These are phyloP conservation scores for Hortaea werneckii DNA, from an alignment of 2,329 filamentous ascomycete genomes.

Conservation along the genomic window DNA sequence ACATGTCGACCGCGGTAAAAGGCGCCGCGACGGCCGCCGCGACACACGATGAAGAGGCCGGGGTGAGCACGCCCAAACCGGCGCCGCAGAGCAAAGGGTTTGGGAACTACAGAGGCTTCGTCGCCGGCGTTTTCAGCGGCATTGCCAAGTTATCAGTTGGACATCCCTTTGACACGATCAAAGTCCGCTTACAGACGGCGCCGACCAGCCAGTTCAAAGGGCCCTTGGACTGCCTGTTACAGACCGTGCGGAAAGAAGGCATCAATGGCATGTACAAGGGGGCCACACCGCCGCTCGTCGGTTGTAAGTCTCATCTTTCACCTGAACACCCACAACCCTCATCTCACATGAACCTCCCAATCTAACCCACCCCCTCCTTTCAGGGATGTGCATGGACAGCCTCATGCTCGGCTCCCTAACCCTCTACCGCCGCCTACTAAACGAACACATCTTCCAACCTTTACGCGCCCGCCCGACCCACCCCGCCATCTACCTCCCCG, in stretches of 20 bases:
- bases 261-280: constrained; percentile 85
- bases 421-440: constrained; percentile 74
- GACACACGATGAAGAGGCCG: constrained; percentile 9
- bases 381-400: constrained; percentile 84
- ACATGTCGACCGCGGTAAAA: constrained; percentile 12
- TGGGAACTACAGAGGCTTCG: constrained; percentile 82
- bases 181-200: constrained; percentile 88
- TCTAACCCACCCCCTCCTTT: no score
- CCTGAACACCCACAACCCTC: no score
- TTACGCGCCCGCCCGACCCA: constrained; percentile 14
- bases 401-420: constrained; percentile 87
- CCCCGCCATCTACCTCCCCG: constrained; percentile 13
- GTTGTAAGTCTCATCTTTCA: constrained; percentile 26
- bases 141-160: constrained; percentile 69
- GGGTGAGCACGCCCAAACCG: constrained; percentile 6
- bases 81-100: constrained; percentile 2
- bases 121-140: constrained; percentile 90
- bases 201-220: constrained; percentile 68
- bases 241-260: constrained; percentile 80
- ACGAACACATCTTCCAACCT: constrained; percentile 66
- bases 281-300: constrained; percentile 67
- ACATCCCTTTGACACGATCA: constrained; percentile 89
- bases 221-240: constrained; percentile 71
- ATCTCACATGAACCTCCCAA: no score
- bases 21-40: constrained; percentile 2